These are phyloP conservation scores for Gelatoporia subvermispora DNA, from an alignment of 768 basidiomycete genomes.

Conservation along the genomic window DNA sequence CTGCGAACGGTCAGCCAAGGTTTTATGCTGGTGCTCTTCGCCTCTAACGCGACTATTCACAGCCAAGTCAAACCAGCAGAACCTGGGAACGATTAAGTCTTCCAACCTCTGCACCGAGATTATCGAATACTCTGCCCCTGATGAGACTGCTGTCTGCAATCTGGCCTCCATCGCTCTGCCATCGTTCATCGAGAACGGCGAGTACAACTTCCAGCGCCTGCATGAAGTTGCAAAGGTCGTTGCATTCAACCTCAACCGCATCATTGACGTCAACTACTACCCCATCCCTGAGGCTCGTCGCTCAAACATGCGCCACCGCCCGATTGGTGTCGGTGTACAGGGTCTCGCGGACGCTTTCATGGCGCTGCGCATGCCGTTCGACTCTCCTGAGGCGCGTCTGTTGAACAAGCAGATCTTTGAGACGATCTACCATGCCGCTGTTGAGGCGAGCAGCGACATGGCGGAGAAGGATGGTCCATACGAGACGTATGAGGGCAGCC, in stretches of 20 bases:
- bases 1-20: conserved; percentile 70
- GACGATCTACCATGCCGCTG: conserved; percentile 94
- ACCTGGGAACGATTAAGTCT: conserved; percentile 98
- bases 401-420: conserved; percentile 97
- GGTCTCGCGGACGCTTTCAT: conserved; percentile 98
- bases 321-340: conserved; percentile 96
- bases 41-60: conserved; percentile 1
- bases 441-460: conserved; percentile 87
- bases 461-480: conserved; percentile 79
- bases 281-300: conserved; percentile 86
- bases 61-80: conserved; percentile 98
- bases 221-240: conserved; percentile 94
- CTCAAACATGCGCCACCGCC: conserved; percentile 96
- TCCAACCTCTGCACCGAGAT: conserved; percentile 99
- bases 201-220: conserved; percentile 91
- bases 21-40: not conserved
- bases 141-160: conserved; percentile 98
- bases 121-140: conserved; percentile 95
- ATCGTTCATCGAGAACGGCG: conserved; percentile 75
- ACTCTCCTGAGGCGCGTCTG: conserved; percentile 77
- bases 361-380: conserved; percentile 94
- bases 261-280: conserved; percentile 96
- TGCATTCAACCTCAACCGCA: conserved; percentile 85
- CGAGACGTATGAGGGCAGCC: conserved; percentile 86
- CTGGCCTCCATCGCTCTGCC: conserved; percentile 95